Evolutionary conservation across 306 rosid species (phyloP).

Genomic region (Mimosa bimucronata): DNA sequence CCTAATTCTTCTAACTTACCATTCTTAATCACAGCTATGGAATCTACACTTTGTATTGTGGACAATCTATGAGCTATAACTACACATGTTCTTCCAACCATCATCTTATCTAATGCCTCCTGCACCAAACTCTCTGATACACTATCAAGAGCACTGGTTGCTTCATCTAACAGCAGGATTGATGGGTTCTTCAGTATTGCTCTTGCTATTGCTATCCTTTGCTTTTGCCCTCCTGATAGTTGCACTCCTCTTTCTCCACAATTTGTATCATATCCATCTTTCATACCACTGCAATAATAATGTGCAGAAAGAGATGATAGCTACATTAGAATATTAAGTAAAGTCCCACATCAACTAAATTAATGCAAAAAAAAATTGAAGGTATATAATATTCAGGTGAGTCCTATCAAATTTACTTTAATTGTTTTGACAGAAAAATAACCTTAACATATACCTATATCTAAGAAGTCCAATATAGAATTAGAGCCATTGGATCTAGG

Average conservation of each 20-base stretch:
- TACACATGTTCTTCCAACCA: constrained; percentile 77
- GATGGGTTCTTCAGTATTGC: constrained; percentile 71
- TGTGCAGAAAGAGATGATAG: background rate
- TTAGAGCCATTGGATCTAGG: background rate
- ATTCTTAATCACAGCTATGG: constrained; percentile 65
- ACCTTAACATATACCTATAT: background rate
- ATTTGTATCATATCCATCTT: constrained; percentile 65
- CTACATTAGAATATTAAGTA: background rate
- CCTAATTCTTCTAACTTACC: constrained; percentile 73
- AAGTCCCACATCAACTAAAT: background rate
- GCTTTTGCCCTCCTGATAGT: constrained; percentile 85
- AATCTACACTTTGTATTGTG: constrained; percentile 63
- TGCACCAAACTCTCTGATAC: constrained; percentile 73
- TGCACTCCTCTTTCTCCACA: constrained; percentile 90
- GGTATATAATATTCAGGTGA: background rate
- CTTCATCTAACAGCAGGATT: constrained; percentile 78
- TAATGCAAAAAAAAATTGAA: too few species aligned
- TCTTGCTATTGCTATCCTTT: constrained; percentile 84
- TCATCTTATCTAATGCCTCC: constrained; percentile 74
- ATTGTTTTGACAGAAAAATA: background rate
- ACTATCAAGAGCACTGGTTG: constrained; percentile 84
- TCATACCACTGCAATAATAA: constrained; percentile 58
- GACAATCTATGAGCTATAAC: constrained; percentile 80
- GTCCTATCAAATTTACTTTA: background rate
- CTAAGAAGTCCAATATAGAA: too few species aligned